Conservation (phyloP, 2,329 filamentous ascomycete genomes). For the Nakataea oryzae region DNA sequence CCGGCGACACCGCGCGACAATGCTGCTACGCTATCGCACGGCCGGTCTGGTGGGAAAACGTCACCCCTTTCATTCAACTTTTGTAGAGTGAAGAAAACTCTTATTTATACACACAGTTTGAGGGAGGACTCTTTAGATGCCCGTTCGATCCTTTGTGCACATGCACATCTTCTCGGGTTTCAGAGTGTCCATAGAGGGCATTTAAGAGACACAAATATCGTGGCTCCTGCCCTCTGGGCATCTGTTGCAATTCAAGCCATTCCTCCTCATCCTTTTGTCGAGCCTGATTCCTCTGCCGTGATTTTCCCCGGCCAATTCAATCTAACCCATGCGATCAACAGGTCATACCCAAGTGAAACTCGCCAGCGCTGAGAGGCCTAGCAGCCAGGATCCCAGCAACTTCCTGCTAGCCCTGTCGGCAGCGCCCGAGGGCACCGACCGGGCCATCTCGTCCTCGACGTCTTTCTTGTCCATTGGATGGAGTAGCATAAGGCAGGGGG, state of each 20-base stretch:
- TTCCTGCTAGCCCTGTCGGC: neutral
- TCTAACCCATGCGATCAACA: neutral
- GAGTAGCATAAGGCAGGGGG: neutral
- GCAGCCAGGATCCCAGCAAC: neutral
- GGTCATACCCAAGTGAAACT: neutral
- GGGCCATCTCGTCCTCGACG: neutral
- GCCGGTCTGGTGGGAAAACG: constrained; percentile 32
- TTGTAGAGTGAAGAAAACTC: neutral
- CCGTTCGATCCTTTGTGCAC: neutral
- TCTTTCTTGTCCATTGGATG: neutral
- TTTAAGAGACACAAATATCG: neutral
- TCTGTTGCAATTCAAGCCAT: neutral
- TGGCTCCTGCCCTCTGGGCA: neutral
- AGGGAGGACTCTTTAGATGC: neutral
- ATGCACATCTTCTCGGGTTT: neutral
- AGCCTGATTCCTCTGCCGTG: neutral
- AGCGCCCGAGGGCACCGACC: neutral
- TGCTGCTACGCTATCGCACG: constrained; percentile 43
- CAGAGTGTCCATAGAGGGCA: neutral
- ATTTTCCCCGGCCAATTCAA: too few relatives aligned
- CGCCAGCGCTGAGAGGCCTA: neutral
- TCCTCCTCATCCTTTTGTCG: neutral
- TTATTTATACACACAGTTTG: neutral
- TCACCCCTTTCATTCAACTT: neutral
- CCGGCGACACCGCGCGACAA: constrained; percentile 31